phyloP scores from a whole-genome alignment of 106 monocot genomes.

The Platanthera guangdongensis region DNA sequence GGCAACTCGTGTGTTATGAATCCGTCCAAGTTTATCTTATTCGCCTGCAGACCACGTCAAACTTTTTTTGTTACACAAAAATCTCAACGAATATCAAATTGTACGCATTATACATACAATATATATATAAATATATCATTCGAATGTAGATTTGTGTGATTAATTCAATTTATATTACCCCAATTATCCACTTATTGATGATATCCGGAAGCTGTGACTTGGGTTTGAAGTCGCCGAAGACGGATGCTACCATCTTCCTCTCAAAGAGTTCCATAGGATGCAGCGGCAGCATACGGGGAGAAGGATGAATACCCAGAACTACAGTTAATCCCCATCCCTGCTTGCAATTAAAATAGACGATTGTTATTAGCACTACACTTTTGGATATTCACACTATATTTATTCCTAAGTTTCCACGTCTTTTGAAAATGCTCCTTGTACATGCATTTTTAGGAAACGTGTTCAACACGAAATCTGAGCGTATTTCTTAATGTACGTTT shows the following conservation, averaged over 20 bases:
- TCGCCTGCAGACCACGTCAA: conserved; percentile 24
- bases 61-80: neutral
- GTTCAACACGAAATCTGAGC: too few species aligned
- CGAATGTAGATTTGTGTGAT: too few species aligned
- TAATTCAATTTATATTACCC: conserved; percentile 23
- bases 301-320: conserved; percentile 55
- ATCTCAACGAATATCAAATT: neutral
- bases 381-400: too few species aligned
- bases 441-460: too few species aligned
- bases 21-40: conserved; percentile 64
- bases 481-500: too few species aligned
- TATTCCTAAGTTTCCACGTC: too few species aligned
- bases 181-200: conserved; percentile 39
- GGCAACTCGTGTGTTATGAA: conserved; percentile 88
- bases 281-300: conserved; percentile 46
- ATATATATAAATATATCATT: too few species aligned
- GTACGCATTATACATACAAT: neutral
- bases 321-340: conserved; percentile 76
- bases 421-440: too few species aligned
- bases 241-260: conserved; percentile 38
- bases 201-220: conserved; percentile 61
- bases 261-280: conserved; percentile 87
- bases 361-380: too few species aligned
- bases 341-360: too few species aligned
- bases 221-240: conserved; percentile 74